phyloP scores from a whole-genome alignment of 192 early-diverging fungal genomes.

The Chytriomyces confervae region DNA sequence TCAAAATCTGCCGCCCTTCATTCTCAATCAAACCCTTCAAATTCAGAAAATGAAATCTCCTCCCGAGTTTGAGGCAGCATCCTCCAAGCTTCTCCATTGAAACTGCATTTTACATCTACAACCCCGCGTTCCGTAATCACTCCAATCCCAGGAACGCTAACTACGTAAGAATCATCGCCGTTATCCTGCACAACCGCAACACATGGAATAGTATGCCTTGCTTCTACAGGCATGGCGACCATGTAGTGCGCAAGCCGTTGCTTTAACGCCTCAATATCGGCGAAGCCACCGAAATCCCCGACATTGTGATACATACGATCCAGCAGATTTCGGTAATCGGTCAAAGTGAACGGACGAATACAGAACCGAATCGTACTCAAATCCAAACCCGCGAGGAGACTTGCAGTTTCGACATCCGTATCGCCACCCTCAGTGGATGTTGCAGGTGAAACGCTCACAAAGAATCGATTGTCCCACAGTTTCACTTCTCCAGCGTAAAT shows the following conservation, averaged over 20 bases:
- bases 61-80: not conserved
- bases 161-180: slow-evolving; percentile 25
- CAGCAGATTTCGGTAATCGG: slow-evolving; percentile 16
- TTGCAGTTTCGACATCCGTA: not conserved
- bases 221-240: slow-evolving; percentile 12
- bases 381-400: slow-evolving; percentile 8
- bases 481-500: slow-evolving; percentile 12
- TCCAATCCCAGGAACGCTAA: slow-evolving; percentile 12
- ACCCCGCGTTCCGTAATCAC: slow-evolving; percentile 23
- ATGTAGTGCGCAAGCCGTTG: slow-evolving; percentile 21
- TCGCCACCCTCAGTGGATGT: not conserved
- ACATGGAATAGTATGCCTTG: slow-evolving; percentile 29
- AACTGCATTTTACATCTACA: slow-evolving; percentile 26
- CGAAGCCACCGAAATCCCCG: slow-evolving; percentile 5
- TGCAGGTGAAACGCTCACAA: slow-evolving; percentile 2
- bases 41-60: slow-evolving; percentile 15
- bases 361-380: not conserved
- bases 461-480: slow-evolving; percentile 34
- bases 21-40: not conserved
- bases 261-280: not conserved
- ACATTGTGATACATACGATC: slow-evolving; percentile 33
- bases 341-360: slow-evolving; percentile 10
- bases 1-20: too few relatives aligned
- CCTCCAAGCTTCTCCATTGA: slow-evolving; percentile 25
- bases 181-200: slow-evolving; percentile 31